A percentile compares a stretch with the other conserved stretches of the same genome.
Evolutionary conservation across 2,329 filamentous ascomycete genomes (phyloP).

Genomic region (Canariomyces notabilis): DNA sequence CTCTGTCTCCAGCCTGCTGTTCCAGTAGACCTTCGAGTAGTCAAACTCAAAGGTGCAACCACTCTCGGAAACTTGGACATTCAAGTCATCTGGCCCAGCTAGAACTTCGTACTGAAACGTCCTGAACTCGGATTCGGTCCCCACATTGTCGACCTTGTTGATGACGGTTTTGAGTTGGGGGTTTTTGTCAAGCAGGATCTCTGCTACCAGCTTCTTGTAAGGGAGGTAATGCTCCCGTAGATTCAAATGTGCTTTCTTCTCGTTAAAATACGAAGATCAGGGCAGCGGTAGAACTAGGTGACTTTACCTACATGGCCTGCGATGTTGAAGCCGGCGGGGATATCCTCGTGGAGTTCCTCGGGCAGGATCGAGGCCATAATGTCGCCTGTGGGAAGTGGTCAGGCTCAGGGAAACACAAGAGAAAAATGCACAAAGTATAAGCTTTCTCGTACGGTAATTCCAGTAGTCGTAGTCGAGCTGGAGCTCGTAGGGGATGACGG

Average conservation of each 20-base stretch:
- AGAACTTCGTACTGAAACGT: conserved; percentile 93
- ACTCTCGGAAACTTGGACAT: conserved; percentile 77
- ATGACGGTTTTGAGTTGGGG: conserved; percentile 78
- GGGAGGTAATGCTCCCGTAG: conserved; percentile 76
- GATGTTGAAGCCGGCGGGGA: conserved; percentile 79
- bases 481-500: conserved; percentile 69
- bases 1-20: conserved; percentile 83
- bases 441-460: conserved; percentile 60
- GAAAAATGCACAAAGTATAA: no score
- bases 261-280: conserved; percentile 14
- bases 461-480: conserved; percentile 79
- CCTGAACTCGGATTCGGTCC: conserved; percentile 76
- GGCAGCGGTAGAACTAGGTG: not conserved
- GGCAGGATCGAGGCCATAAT: conserved; percentile 79
- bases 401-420: not conserved
- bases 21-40: conserved; percentile 98
- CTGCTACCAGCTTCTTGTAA: conserved; percentile 80
- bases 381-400: conserved; percentile 51
- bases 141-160: conserved; percentile 90
- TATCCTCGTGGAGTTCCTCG: conserved; percentile 70
- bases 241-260: conserved; percentile 72
- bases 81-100: conserved; percentile 72
- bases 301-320: conserved; percentile 79
- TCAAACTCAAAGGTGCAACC: conserved; percentile 87
- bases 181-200: conserved; percentile 89